A percentile compares a stretch with the other conserved stretches of the same genome.
Conservation (phyloP, 106 monocot genomes). For the Dendrobium chrysotoxum region DNA sequence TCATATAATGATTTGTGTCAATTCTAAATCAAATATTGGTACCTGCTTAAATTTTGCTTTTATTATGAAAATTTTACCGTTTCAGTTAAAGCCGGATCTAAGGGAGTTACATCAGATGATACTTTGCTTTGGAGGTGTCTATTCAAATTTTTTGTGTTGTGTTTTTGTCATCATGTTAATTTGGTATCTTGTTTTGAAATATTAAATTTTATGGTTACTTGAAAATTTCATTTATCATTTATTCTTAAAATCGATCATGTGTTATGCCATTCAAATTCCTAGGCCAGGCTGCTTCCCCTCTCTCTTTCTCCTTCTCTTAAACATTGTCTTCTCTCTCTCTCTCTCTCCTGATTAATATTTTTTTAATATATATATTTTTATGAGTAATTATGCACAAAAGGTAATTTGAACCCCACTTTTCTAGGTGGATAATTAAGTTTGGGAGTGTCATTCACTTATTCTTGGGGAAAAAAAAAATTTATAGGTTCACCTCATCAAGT, state of each 20-base stretch:
- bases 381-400: too few species aligned
- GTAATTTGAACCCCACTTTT: too few species aligned
- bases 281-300: not conserved
- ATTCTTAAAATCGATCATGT: not conserved
- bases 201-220: not conserved
- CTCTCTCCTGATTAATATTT: not conserved
- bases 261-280: not conserved
- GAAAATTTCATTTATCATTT: not conserved
- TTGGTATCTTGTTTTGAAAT: not conserved
- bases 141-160: not conserved
- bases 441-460: too few species aligned
- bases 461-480: too few species aligned
- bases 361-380: not conserved
- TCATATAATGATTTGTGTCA: not conserved
- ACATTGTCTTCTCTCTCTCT: not conserved
- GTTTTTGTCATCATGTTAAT: not conserved
- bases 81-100: not conserved
- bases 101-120: not conserved
- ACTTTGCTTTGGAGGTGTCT: not conserved
- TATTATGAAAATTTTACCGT: not conserved
- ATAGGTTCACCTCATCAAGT: too few species aligned
- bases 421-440: too few species aligned
- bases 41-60: not conserved
- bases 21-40: not conserved
- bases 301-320: not conserved